Evolutionary conservation across 208 protist species (phyloP), one percentile per base, ranked within the genome.

Genomic region (Trichomonas tenax): DNA sequence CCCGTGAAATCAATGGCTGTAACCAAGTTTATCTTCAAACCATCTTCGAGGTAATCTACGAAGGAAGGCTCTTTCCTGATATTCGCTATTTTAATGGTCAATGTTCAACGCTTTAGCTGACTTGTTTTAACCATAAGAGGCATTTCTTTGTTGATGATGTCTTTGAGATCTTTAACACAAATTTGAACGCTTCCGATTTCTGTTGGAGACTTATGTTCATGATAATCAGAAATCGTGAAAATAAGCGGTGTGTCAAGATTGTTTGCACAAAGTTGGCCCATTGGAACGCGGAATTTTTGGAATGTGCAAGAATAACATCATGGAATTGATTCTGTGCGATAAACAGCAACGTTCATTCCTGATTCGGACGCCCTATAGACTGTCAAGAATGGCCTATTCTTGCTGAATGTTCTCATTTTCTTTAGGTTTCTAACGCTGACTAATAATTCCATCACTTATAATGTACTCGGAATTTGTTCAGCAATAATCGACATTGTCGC

Each of bases 1-100:
- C 84, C 96, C 21, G 96, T 97, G 49, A 97, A 97, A 93, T 97
- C 96, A 36, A 97, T 97, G 15, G 96, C 96, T 38, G 97, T 84
- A 48, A 97, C 96, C n/a, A 97, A 96, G 11, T 96, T 97, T 17
- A 97, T 17, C 15, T 97, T 26, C 9, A 82, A 63, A 17, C 96
- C 96, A 9, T 89, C 96, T n/a, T 72, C 34, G 10, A 97, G 41
- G 38, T 96, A 97, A 93, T 97, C 89, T 23, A 97, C 21, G n/a
- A 97, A 97, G 15, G 96, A 81, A 10, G 49, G 49, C 49, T 58
- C 11, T 15, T 58, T 58, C 8, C 36, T 9, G 40, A 41, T 26
- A 2, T 23, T 44, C 15, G 4, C 11, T 8, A 34, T 31, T 31
- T 34, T 82, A 31, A 82, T 36, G 6, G 63, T 82, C 14, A 36